Evolutionary conservation across 805 yeast species (phyloP), one percentile per base, ranked within the genome.

Genomic region (Barnettozyma botsteinii): DNA sequence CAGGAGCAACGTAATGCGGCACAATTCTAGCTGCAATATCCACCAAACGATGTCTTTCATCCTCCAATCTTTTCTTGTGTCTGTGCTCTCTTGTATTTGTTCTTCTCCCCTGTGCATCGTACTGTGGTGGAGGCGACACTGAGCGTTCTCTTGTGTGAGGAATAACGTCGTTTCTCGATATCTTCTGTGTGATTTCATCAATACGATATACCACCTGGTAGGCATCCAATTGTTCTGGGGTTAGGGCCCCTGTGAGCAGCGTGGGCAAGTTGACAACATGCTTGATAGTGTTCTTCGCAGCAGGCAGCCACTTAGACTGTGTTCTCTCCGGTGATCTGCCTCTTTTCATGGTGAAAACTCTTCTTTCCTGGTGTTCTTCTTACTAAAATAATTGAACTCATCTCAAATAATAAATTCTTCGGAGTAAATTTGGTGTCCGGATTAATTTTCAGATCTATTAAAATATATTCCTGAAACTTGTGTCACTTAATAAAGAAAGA

Each of bases 101-200:
- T 54, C 98, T 79, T 56, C 78, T 81, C 33, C 99, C 99, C 18
- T 66, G 62, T 23, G 70, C 60, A 62, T 93, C 98, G 61, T 93
- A 93, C 42, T 75, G 76, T 1, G 98, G 98, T 2, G 96, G 88
- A 0, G 98, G 98, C 2, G 96, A 85, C 0, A 89, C 87, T 2
- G 94, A 85, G 27, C 73, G 69, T 45, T 77, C 62, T 48, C 64
- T 69, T 38, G 63, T 65, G 0, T 14, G 22, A 1, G 81, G 81
- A 0, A 62, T 57, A 13, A 74, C 62, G 27, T 71, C 73, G 38
- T 73, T 64, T n/a, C 72, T 60, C 13, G 71, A 60, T 30, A 91
- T 61, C 42, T 75, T 66, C 25, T 72, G 69, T 1, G 88, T 73
- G 41, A 91, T 79, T 56, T 91, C 98, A 44, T 85, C 86, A 28